Conservation (phyloP, 1,284 basidiomycete genomes). For the Rhodotorula sp. region DNA sequence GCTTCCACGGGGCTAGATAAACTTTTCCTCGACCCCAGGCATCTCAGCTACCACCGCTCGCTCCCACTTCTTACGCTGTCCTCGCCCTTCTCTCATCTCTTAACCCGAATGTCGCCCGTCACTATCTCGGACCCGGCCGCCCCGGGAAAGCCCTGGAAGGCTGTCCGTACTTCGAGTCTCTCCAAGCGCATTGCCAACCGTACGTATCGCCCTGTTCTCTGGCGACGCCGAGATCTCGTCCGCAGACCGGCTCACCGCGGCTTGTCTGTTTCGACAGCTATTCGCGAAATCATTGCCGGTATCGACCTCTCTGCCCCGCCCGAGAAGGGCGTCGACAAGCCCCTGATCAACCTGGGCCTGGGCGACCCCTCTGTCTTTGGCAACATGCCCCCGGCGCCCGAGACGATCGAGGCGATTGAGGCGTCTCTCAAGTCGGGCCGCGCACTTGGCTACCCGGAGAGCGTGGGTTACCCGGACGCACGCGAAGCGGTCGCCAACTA, state of each 20-base stretch:
- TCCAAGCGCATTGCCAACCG: slow-evolving; percentile 21
- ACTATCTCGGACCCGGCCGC: not conserved
- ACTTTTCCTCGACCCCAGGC: too few relatives aligned
- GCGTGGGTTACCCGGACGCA: slow-evolving; percentile 47
- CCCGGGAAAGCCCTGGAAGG: slow-evolving; percentile 15
- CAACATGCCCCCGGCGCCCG: slow-evolving; percentile 48
- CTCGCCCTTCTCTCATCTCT: too few relatives aligned
- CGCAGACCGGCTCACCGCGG: not conserved
- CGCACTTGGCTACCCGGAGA: slow-evolving; percentile 50
- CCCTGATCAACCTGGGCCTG: slow-evolving; percentile 52
- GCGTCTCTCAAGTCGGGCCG: slow-evolving; percentile 43
- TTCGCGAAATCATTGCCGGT: slow-evolving; percentile 34
- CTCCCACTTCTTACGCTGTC: not conserved
- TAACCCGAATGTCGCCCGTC: slow-evolving; percentile 5
- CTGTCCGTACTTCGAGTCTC: not conserved
- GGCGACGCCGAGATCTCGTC: not conserved
- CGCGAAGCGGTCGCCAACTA: slow-evolving; percentile 51
- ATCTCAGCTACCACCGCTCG: not conserved
- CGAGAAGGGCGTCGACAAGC: slow-evolving; percentile 39
- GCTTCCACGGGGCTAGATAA: too few relatives aligned
- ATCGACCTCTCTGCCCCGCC: slow-evolving; percentile 31
- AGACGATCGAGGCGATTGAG: slow-evolving; percentile 46
- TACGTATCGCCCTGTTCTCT: not conserved
- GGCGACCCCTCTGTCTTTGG: slow-evolving; percentile 51
- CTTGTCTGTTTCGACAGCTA: slow-evolving; percentile 10